Conservation (phyloP, 1,284 basidiomycete genomes). For the Trichosporon sp. region DNA sequence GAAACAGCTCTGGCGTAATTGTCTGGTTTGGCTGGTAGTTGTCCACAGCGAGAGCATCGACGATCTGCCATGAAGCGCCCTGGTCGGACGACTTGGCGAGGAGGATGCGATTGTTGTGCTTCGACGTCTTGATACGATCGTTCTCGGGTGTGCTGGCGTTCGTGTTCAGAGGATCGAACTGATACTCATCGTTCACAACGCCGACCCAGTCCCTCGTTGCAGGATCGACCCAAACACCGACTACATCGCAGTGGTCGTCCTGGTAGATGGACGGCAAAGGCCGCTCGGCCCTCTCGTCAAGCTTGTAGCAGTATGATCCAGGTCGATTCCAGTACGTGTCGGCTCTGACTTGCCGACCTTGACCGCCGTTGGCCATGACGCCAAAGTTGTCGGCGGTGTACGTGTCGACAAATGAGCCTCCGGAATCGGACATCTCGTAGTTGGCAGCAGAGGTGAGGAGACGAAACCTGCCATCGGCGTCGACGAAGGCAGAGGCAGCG, state of each 20-base stretch:
- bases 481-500: neutral
- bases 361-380: neutral
- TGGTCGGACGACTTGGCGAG: neutral
- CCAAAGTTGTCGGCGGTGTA: conserved; percentile 1
- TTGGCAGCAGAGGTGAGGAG: neutral
- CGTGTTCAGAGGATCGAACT: neutral
- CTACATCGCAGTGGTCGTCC: conserved; percentile 8
- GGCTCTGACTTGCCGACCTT: neutral
- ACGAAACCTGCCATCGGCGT: neutral
- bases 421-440: neutral
- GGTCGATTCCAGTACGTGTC: conserved; percentile 4
- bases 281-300: neutral
- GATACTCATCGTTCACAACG: conserved; percentile 7
- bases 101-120: conserved; percentile 4
- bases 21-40: neutral
- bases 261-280: neutral
- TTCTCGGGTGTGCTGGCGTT: neutral
- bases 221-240: conserved; percentile 4
- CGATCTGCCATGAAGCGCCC: neutral
- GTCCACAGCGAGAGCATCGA: neutral
- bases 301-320: neutral
- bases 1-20: neutral
- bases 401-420: neutral
- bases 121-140: neutral
- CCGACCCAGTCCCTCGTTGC: neutral